Conservation (phyloP, 2,329 filamentous ascomycete species). For the Cladobotryum protrusum region DNA sequence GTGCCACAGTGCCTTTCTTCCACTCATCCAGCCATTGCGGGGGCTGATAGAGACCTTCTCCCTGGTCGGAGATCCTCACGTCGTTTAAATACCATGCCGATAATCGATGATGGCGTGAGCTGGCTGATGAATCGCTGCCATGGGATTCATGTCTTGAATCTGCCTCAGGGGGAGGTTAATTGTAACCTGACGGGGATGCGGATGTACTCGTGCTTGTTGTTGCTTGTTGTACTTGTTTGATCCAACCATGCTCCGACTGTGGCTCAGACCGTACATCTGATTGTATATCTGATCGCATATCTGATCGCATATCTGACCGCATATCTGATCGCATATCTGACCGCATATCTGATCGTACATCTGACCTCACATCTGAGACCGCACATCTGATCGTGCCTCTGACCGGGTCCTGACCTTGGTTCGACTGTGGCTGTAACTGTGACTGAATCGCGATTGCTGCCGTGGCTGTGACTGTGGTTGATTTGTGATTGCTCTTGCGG, state of each 20-base stretch:
- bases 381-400: too few relatives aligned
- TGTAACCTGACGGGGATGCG: conserved; percentile 4
- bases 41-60: conserved; percentile 52
- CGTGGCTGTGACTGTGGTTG: not conserved
- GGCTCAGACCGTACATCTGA: too few relatives aligned
- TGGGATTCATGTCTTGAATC: conserved; percentile 12
- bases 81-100: conserved; percentile 38
- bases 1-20: conserved; percentile 62
- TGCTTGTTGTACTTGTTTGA: not conserved
- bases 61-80: conserved; percentile 38
- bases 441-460: not conserved
- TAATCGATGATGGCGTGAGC: conserved; percentile 27
- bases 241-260: too few relatives aligned
- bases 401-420: too few relatives aligned
- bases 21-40: conserved; percentile 64
- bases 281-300: too few relatives aligned
- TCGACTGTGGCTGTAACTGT: too few relatives aligned
- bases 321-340: too few relatives aligned
- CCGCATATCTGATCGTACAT: too few relatives aligned
- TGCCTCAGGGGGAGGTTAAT: not conserved
- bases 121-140: conserved; percentile 22
- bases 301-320: too few relatives aligned
- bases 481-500: not conserved
- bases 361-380: too few relatives aligned
- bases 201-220: not conserved